Evolutionary conservation across 352 stramenopile species (phyloP).

Genomic region (Phytophthora hybrid): DNA sequence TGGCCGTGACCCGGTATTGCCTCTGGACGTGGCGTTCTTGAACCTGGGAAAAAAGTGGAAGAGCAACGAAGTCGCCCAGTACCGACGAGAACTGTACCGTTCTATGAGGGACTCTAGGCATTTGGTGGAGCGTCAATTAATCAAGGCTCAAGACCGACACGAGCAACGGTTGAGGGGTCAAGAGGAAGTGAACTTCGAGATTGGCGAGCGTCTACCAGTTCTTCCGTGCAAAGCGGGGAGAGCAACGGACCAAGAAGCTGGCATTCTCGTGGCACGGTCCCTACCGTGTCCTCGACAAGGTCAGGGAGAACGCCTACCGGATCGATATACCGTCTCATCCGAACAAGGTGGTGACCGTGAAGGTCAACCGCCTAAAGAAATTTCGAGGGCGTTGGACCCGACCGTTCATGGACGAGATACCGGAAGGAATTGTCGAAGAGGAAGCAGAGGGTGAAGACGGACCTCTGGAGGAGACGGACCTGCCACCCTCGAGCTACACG

Average conservation of each 20-base stretch:
- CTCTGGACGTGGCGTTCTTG: no score
- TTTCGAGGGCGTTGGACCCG: slow-evolving; percentile 3
- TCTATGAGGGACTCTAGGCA: slow-evolving; percentile 2
- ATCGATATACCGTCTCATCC: slow-evolving; percentile 3
- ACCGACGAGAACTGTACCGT: neutral
- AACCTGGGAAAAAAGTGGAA: slow-evolving; percentile 5
- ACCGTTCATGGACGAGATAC: slow-evolving; percentile 2
- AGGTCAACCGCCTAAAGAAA: slow-evolving; percentile 1
- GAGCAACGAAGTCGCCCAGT: slow-evolving; percentile 9
- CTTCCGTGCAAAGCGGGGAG: neutral
- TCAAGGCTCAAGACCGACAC: neutral
- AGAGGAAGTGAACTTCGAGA: neutral
- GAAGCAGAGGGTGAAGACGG: neutral
- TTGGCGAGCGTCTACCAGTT: slow-evolving; percentile 13
- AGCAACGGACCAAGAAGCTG: slow-evolving; percentile 7
- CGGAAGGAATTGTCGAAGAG: neutral
- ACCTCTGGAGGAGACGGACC: neutral
- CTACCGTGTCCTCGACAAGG: neutral
- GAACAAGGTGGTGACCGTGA: slow-evolving; percentile 1
- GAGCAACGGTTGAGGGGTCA: neutral
- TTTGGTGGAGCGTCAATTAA: slow-evolving; percentile 7
- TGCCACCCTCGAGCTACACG: neutral
- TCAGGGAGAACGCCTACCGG: neutral
- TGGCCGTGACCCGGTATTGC: neutral
- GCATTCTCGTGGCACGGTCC: slow-evolving; percentile 22